Evolutionary conservation across 257 asterid species (phyloP).

Genomic region (Schizonepeta tenuifolia): DNA sequence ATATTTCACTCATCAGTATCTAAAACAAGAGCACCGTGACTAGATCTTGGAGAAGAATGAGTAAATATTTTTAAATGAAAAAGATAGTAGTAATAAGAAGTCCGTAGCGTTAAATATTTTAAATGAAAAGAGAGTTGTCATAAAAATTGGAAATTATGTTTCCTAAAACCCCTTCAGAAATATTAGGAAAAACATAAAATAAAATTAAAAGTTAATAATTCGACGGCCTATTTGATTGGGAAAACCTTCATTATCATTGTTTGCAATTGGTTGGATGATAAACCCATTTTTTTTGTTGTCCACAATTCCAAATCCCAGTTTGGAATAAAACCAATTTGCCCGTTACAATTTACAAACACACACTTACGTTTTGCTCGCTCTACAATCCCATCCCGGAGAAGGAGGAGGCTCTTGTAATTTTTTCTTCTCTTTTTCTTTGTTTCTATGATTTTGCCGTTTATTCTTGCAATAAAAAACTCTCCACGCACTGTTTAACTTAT

Average conservation of each 20-base stretch:
- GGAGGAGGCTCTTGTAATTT: not conserved
- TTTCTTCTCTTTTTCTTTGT: not conserved
- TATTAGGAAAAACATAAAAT: not conserved
- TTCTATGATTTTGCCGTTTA: not conserved
- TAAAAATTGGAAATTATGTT: too few species aligned
- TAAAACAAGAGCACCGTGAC: too few species aligned
- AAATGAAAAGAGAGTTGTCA: too few species aligned
- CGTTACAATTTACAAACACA: too few species aligned
- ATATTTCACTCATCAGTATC: too few species aligned
- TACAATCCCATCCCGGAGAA: not conserved
- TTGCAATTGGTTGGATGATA: not conserved
- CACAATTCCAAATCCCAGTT: not conserved
- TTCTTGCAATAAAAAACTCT: too few species aligned
- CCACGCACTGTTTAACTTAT: not conserved
- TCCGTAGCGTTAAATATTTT: too few species aligned
- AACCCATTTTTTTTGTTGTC: not conserved
- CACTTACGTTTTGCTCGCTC: constrained; percentile 14
- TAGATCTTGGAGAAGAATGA: too few species aligned
- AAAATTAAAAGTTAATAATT: not conserved
- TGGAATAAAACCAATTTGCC: not conserved
- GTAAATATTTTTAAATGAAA: too few species aligned
- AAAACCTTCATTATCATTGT: too few species aligned
- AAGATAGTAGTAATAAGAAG: too few species aligned
- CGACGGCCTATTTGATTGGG: not conserved
- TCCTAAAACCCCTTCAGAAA: not conserved